Evolutionary conservation across 176 grass and related monocot genomes (phyloP), one percentile per base, ranked within the genome.

Genomic region (Microstegium vimineum): DNA sequence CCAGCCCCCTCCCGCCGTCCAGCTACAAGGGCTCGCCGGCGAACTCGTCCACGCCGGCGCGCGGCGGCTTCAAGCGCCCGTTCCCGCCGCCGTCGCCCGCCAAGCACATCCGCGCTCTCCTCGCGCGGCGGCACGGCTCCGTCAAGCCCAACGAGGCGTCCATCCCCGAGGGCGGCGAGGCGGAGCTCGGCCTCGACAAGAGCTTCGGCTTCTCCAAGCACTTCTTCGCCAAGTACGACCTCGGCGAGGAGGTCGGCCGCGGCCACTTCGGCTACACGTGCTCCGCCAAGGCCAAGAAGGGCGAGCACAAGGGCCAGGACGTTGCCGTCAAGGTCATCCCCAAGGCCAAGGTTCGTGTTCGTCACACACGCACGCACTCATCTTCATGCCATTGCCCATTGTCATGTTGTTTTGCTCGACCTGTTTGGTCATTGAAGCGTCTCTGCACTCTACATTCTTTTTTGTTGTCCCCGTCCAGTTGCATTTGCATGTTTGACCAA

Each of bases 181-280:
- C 89, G 42, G 93, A 96, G 77, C 64, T 94, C 37, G 91, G 90
- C 41, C 87, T 99, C 32, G 97, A 99, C 81, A 99, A 99, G 83
- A 90, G 86, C 79, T 99, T 99, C 75, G 93, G 93, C 25, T 99
- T 99, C 91, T 94, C 93, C 22, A 99, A 90, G 83, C 89, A 95
- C 27, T 94, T 99, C 82, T 99, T 99, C 66, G 84, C 91, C 80
- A 99, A 89, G 84, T 99, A 94, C 85, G 97, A 99, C 33, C 91
- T 99, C 41, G 97, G 87, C 26, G 93, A 96, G 10, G 97, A 99
- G 87, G 89, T 99, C 54, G 97, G 97, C 15, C 89, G 97, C 11
- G 97, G 97, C 13, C 97, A 99, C 89, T 99, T 99, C 57, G 97
- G 97, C 13, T 99, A 99, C 69, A 99, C 97, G 34, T 99, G 93